A percentile compares a stretch with the other conserved stretches of the same genome.
These are phyloP conservation scores for Candida piceae DNA, from an alignment of 805 yeast species.

Conservation along the genomic window DNA sequence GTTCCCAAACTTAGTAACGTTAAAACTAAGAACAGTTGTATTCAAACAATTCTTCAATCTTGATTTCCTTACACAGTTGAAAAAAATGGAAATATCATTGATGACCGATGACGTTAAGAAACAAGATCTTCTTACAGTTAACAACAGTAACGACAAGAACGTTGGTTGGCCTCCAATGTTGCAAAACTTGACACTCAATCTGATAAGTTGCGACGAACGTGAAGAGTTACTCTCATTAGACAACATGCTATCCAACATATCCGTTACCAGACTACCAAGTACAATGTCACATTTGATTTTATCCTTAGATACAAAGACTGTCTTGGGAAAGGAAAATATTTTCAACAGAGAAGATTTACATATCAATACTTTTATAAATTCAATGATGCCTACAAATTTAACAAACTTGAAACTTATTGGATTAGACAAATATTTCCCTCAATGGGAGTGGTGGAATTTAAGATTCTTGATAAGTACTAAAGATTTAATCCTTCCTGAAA, in stretches of 20 bases:
- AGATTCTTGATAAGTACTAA: conserved; percentile 6
- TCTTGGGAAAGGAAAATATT: too few species aligned
- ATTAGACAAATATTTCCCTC: conserved; percentile 10
- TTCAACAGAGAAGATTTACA: too few species aligned
- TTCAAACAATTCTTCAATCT: conserved; percentile 5
- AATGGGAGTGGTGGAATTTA: conserved; percentile 15
- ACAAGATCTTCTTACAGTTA: too few species aligned
- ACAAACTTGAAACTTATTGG: conserved; percentile 5
- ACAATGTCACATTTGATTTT: background rate
- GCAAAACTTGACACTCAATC: background rate
- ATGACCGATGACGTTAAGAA: too few species aligned
- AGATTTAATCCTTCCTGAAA: conserved; percentile 3
- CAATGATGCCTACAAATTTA: conserved; percentile 5
- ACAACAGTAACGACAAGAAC: too few species aligned
- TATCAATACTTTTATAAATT: conserved; percentile 2
- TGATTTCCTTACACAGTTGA: background rate
- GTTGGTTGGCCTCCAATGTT: conserved; percentile 10
- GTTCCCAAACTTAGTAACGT: conserved; percentile 1
- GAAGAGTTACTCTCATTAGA: background rate
- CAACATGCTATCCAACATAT: too few species aligned
- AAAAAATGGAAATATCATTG: conserved; percentile 3
- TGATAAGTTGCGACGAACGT: conserved; percentile 10
- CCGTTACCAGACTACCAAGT: too few species aligned
- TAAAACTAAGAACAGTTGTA: conserved; percentile 1
- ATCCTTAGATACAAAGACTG: background rate